Percentiles rank a stretch among this genome's conserved stretches.
These are phyloP conservation scores for Paracamarosporium sp. DNA, from an alignment of 2,329 filamentous ascomycete species.

Conservation along the genomic window DNA sequence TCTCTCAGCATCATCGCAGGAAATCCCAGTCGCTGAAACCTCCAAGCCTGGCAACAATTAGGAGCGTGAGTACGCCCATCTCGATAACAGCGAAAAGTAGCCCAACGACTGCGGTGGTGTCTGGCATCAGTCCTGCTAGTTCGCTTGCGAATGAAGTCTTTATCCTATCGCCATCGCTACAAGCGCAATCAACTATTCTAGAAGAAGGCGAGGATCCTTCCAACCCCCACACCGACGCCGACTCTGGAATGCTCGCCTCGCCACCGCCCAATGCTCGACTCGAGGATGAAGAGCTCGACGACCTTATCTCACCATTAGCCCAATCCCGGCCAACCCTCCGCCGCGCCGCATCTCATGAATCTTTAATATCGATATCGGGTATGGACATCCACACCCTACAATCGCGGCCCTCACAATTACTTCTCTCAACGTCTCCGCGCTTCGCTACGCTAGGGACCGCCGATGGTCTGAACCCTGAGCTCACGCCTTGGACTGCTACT, in stretches of 20 bases:
- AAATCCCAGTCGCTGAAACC: conserved; percentile 38
- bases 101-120: conserved; percentile 40
- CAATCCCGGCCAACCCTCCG: conserved; percentile 59
- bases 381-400: conserved; percentile 89
- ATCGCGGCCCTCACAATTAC: conserved; percentile 76
- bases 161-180: conserved; percentile 31
- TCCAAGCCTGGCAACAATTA: conserved; percentile 35
- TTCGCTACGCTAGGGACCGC: conserved; percentile 55
- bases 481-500: conserved; percentile 54
- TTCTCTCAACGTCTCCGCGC: conserved; percentile 59
- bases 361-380: conserved; percentile 83
- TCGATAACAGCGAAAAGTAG: conserved; percentile 42
- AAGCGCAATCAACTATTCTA: conserved; percentile 39
- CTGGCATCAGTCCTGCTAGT: conserved; percentile 38
- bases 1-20: conserved; percentile 23
- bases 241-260: conserved; percentile 30
- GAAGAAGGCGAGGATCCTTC: conserved; percentile 43
- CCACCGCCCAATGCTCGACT: conserved; percentile 7
- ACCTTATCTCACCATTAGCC: conserved; percentile 35
- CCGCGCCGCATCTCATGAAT: conserved; percentile 81
- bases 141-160: conserved; percentile 39
- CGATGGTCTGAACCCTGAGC: conserved; percentile 48
- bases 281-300: conserved; percentile 37
- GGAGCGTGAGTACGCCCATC: conserved; percentile 42
- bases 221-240: conserved; percentile 9